Conservation (phyloP, 2,329 filamentous ascomycete genomes). For the Microdochium bolleyi region DNA sequence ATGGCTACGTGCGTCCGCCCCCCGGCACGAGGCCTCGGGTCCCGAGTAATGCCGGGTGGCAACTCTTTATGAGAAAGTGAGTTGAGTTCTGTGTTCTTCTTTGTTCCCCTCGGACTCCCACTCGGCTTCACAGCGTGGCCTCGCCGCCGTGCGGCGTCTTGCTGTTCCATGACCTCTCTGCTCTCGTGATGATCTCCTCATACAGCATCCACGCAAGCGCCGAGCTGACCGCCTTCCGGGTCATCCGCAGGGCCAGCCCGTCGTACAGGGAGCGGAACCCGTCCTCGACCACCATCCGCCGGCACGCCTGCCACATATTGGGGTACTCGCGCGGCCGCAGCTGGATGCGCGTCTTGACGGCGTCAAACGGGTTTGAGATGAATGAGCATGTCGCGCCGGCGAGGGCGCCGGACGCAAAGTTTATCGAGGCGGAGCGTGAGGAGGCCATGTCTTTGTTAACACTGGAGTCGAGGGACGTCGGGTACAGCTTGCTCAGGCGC, state of each 20-base stretch:
- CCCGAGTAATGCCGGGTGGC: too few relatives aligned
- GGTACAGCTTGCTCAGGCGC: constrained; percentile 35
- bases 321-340: constrained; percentile 75
- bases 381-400: constrained; percentile 79
- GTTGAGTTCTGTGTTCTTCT: too few relatives aligned
- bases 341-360: constrained; percentile 91
- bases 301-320: constrained; percentile 72
- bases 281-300: constrained; percentile 74
- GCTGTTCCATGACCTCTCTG: constrained; percentile 29
- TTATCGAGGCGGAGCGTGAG: constrained; percentile 57
- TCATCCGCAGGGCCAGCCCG: constrained; percentile 79
- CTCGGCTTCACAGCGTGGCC: constrained; percentile 5
- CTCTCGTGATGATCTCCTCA: constrained; percentile 79
- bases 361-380: constrained; percentile 93
- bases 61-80: too few relatives aligned
- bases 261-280: constrained; percentile 76
- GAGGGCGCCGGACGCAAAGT: constrained; percentile 75
- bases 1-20: too few relatives aligned
- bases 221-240: constrained; percentile 83
- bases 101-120: too few relatives aligned
- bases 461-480: constrained; percentile 2
- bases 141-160: constrained; percentile 12
- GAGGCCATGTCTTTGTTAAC: constrained; percentile 18
- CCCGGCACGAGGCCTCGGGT: too few relatives aligned
- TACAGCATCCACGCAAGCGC: constrained; percentile 98